A percentile compares a stretch with the other conserved stretches of the same genome.
phyloP scores from a whole-genome alignment of 129 eudicot genomes.

The sunflower (Helianthus annuus) region HanXRQr2.0-SUNRISE NC_035436.2:127777127-127777626 shows the following conservation, averaged over 20 bases:
- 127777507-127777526: slow-evolving; percentile 63
- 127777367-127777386: slow-evolving; percentile 48
- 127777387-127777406: slow-evolving; percentile 46
- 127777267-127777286: slow-evolving; percentile 31
- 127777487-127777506: slow-evolving; percentile 78
- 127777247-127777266: neutral
- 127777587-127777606: slow-evolving; percentile 77
- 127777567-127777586: slow-evolving; percentile 81
- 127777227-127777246: neutral
- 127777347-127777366: slow-evolving; percentile 54
- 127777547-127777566: slow-evolving; percentile 78
- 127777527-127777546: slow-evolving; percentile 77
- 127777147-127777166: too few species aligned
- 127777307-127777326: slow-evolving; percentile 23
- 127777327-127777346: slow-evolving; percentile 37
- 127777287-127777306: slow-evolving; percentile 1
- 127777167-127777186: neutral
- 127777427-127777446: slow-evolving; percentile 11
- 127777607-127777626: slow-evolving; percentile 44
- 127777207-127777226: neutral
- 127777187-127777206: neutral
- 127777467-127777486: slow-evolving; percentile 60
- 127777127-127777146: too few species aligned
- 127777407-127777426: slow-evolving; percentile 33
- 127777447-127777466: slow-evolving; percentile 42